These are phyloP conservation scores for Eremochloa ophiuroides DNA, from an alignment of 176 grass and related monocot species.

Conservation along the genomic window DNA sequence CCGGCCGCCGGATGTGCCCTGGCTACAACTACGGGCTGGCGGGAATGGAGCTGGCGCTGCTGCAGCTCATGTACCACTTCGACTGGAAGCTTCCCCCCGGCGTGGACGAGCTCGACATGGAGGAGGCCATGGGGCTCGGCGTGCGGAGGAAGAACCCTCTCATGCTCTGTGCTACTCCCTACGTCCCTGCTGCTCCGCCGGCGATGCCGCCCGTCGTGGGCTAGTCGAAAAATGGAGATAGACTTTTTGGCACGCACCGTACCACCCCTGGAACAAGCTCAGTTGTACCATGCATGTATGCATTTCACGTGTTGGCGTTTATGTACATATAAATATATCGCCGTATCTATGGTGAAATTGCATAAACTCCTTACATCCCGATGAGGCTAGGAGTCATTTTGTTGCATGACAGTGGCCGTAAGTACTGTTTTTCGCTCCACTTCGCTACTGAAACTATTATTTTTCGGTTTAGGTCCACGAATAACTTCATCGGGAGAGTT, in stretches of 20 bases:
- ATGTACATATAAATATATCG: not conserved
- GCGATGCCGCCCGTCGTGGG: not conserved
- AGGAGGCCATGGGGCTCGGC: constrained; percentile 24
- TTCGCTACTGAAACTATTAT: too few relatives aligned
- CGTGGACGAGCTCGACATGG: constrained; percentile 13
- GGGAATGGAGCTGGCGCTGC: constrained; percentile 11
- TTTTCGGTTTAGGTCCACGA: too few relatives aligned
- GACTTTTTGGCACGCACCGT: not conserved
- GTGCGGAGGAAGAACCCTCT: constrained; percentile 22
- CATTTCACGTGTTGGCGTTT: not conserved
- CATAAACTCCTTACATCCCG: too few relatives aligned
- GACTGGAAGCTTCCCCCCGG: not conserved
- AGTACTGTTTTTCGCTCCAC: too few relatives aligned
- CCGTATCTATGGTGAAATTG: too few relatives aligned
- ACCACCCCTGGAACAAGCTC: not conserved
- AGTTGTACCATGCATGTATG: not conserved
- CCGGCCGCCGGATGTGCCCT: constrained; percentile 4
- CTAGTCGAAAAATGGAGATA: not conserved
- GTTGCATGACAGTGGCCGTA: too few relatives aligned
- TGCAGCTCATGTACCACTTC: constrained; percentile 28
- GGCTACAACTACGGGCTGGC: constrained; percentile 22
- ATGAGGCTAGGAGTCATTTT: too few relatives aligned
- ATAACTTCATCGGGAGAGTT: too few relatives aligned
- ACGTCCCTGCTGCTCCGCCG: not conserved
- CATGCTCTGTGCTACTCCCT: constrained; percentile 15